Evolutionary conservation across 139 green algal genomes (phyloP), one percentile per base, ranked within the genome.

Genomic region (Chlamydomonas urium): DNA sequence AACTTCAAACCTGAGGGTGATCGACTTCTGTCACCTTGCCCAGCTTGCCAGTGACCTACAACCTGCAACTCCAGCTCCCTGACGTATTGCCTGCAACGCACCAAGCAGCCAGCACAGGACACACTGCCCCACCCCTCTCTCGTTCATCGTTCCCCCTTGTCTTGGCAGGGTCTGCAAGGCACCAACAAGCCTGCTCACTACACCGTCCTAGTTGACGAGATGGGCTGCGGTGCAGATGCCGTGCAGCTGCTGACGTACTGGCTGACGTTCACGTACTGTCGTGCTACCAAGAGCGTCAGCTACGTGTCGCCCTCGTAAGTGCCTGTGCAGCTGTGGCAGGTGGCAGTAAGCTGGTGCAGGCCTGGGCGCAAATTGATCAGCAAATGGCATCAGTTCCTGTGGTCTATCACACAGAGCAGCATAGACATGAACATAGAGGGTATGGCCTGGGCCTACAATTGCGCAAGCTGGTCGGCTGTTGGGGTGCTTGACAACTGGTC

Each of bases 241-340:
- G 68, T 97, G 47, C 87, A 93, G 76, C 79, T 85, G 50, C 75
- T 97, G 14, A 94, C 90, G 4, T 92, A 96, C 82, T 90, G 87
- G 84, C 69, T 97, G 63, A 94, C 86, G 79, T 95, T 94, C 86
- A 80, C 87, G 29, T 97, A 92, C 75, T 87, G 75, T 71, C 84
- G 90, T 14, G 53, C 53, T 63, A 63, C 53, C 26, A 63, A 63
- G 53, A 26, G 17, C 21, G 45, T 56, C 17, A 17, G 45, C 45
- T 56, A 56, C 17, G 45, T 21, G 17, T 56, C 45, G 21, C 45
- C 17, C 45, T 56, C 21, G 17, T 26, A 56, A 56, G 17, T 56
- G 17, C 45, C 24, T 21, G 21, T 48, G n/a, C n/a, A n/a, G n/a
- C n/a, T n/a, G n/a, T n/a, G n/a, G n/a, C n/a, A n/a, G n/a, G n/a